A percentile compares a stretch with the other conserved stretches of the same genome.
These are phyloP conservation scores for Dryadomyces sulphureus DNA, from an alignment of 2,329 filamentous ascomycete species.

Conservation along the genomic window DNA sequence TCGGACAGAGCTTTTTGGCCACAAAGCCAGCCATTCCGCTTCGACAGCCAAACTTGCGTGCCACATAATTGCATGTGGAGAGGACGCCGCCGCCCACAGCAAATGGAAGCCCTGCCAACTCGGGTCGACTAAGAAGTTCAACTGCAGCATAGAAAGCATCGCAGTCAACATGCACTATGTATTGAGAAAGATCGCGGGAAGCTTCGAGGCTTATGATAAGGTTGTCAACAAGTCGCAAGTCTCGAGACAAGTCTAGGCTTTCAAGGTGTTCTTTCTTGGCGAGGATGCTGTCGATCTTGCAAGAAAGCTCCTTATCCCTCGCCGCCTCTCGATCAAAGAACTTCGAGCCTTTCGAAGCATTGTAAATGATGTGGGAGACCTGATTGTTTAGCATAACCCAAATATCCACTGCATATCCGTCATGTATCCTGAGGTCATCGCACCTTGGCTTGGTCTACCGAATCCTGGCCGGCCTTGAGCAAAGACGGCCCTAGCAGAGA, in stretches of 20 bases:
- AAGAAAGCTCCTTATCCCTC: slow-evolving; percentile 67
- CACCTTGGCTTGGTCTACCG: slow-evolving; percentile 81
- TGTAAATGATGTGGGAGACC: slow-evolving; percentile 94
- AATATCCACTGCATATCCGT: not conserved
- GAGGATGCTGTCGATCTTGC: slow-evolving; percentile 71
- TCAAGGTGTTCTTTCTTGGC: slow-evolving; percentile 63
- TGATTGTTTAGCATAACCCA: slow-evolving; percentile 17
- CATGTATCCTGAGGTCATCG: too few relatives aligned
- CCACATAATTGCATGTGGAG: slow-evolving; percentile 70
- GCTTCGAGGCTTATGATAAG: slow-evolving; percentile 68
- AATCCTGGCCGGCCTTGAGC: slow-evolving; percentile 84
- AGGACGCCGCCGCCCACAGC: slow-evolving; percentile 63
- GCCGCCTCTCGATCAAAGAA: slow-evolving; percentile 86
- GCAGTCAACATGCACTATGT: slow-evolving; percentile 85
- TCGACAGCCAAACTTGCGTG: slow-evolving; percentile 76
- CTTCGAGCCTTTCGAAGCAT: slow-evolving; percentile 90
- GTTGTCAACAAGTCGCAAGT: slow-evolving; percentile 65
- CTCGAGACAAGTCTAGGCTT: slow-evolving; percentile 55
- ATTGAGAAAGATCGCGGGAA: slow-evolving; percentile 66
- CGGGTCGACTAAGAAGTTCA: slow-evolving; percentile 70
- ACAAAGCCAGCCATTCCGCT: slow-evolving; percentile 96
- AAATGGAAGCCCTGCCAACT: slow-evolving; percentile 76
- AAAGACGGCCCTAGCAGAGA: slow-evolving; percentile 78
- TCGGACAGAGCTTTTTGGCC: slow-evolving; percentile 82
- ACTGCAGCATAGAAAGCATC: slow-evolving; percentile 97